These are phyloP conservation scores for Ceratobasidium sp. DNA, from an alignment of 1,284 basidiomycete genomes.

Conservation along the genomic window DNA sequence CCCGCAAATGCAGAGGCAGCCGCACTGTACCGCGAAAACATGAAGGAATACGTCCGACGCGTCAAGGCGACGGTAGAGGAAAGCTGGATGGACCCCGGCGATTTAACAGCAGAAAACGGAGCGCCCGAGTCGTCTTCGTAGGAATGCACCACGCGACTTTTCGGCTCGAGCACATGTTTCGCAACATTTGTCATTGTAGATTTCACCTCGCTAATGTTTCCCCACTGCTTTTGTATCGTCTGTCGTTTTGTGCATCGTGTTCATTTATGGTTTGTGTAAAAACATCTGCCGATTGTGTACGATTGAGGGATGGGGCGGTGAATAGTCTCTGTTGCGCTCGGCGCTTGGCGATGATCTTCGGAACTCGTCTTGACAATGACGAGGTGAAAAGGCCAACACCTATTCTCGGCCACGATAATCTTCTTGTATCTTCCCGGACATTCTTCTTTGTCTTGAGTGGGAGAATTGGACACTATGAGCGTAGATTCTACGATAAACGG, in stretches of 20 bases:
- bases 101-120: slow-evolving; percentile 1
- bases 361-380: slow-evolving; percentile 27
- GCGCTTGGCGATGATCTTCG: slow-evolving; percentile 32
- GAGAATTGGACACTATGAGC: not conserved
- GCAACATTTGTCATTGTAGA: not conserved
- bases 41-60: slow-evolving; percentile 95
- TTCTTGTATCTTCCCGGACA: not conserved
- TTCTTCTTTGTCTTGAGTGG: not conserved
- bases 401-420: slow-evolving; percentile 2
- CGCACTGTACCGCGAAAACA: slow-evolving; percentile 94
- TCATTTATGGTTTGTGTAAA: slow-evolving; percentile 27
- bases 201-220: not conserved
- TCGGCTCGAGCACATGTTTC: slow-evolving; percentile 7
- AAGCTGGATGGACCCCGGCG: slow-evolving; percentile 76
- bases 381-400: not conserved
- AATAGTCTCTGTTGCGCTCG: not conserved
- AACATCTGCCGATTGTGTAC: not conserved
- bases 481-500: not conserved
- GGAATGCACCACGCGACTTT: not conserved
- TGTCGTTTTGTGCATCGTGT: slow-evolving; percentile 32
- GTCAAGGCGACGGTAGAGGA: slow-evolving; percentile 92
- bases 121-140: slow-evolving; percentile 17
- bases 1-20: slow-evolving; percentile 98
- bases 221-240: slow-evolving; percentile 17
- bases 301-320: not conserved